Conservation (phyloP, 805 yeast species). For the Peterozyma xylosa region DNA sequence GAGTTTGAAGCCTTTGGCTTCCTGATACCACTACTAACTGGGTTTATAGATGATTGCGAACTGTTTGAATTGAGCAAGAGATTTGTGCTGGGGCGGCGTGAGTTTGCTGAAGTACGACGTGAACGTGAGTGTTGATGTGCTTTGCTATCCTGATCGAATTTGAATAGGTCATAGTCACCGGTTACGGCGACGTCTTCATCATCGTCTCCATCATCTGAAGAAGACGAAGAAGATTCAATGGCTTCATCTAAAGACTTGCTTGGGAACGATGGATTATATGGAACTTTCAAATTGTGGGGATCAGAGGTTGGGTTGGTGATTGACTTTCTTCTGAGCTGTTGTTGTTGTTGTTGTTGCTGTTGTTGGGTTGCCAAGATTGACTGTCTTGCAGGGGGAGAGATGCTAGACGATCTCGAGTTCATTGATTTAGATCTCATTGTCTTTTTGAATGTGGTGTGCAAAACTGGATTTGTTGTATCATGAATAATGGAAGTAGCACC, state of each 20-base stretch:
- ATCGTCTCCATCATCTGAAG: slow-evolving; percentile 29
- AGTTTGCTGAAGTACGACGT: not conserved
- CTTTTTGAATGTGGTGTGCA: slow-evolving; percentile 4
- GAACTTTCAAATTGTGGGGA: slow-evolving; percentile 38
- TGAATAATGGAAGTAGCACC: slow-evolving; percentile 14
- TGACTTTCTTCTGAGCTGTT: slow-evolving; percentile 35
- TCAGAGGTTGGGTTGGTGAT: slow-evolving; percentile 39
- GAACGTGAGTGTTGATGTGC: slow-evolving; percentile 3
- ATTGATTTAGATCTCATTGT: slow-evolving; percentile 9
- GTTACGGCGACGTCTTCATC: slow-evolving; percentile 22
- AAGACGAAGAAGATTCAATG: slow-evolving; percentile 26
- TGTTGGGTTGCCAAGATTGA: slow-evolving; percentile 2
- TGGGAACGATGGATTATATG: slow-evolving; percentile 26
- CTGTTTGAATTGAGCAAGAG: not conserved
- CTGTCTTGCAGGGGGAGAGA: slow-evolving; percentile 1
- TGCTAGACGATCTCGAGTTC: not conserved
- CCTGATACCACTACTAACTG: slow-evolving; percentile 18
- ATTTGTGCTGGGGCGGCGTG: not conserved
- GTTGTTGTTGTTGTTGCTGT: slow-evolving; percentile 4
- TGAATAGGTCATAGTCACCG: slow-evolving; percentile 23
- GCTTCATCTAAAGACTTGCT: slow-evolving; percentile 27
- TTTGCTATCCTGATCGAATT: slow-evolving; percentile 2
- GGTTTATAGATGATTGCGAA: slow-evolving; percentile 2
- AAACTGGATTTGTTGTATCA: too few species aligned
- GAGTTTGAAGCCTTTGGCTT: slow-evolving; percentile 25